Percentiles rank a stretch among this genome's conserved stretches.
phyloP scores from a whole-genome alignment of 257 asterid genomes.

The Capsicum rhomboideum region DNA sequence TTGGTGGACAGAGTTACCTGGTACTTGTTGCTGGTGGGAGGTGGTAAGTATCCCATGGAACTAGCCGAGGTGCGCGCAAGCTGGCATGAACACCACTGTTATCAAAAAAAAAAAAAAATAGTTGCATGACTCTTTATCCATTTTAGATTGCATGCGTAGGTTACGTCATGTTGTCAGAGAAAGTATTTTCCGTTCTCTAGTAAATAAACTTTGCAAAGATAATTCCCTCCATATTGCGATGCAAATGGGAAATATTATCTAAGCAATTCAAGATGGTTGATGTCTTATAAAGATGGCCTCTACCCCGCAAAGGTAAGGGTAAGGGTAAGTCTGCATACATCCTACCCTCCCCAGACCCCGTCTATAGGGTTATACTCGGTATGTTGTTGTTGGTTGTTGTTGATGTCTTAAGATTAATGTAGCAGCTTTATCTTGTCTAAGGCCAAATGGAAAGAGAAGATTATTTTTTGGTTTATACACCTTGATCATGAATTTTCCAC shows the following conservation, averaged over 20 bases:
- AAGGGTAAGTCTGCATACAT: too few species aligned
- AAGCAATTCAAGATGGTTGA: not conserved
- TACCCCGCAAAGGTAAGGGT: too few species aligned
- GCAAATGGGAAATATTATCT: conserved; percentile 15
- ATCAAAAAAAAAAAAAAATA: too few species aligned
- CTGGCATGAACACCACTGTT: too few species aligned
- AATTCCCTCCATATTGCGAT: conserved; percentile 9
- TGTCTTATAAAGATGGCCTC: not conserved
- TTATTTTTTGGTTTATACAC: not conserved
- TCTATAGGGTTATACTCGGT: too few species aligned
- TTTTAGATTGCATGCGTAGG: conserved; percentile 39
- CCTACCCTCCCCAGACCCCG: too few species aligned
- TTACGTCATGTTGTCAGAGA: conserved; percentile 28
- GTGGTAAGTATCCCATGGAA: too few species aligned
- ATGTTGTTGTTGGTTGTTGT: too few species aligned
- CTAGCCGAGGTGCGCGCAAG: too few species aligned
- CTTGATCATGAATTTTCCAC: not conserved
- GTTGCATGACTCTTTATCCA: conserved; percentile 31
- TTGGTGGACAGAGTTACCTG: too few species aligned
- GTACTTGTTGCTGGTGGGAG: too few species aligned
- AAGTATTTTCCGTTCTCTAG: conserved; percentile 25
- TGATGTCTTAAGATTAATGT: too few species aligned
- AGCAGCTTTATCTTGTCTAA: not conserved
- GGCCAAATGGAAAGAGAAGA: not conserved
- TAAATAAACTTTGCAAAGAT: conserved; percentile 36